A percentile compares a stretch with the other conserved stretches of the same genome.
These are phyloP conservation scores for Trichoderma atroviride DNA, from an alignment of 2,329 filamentous ascomycete species.

Conservation along the genomic window DNA sequence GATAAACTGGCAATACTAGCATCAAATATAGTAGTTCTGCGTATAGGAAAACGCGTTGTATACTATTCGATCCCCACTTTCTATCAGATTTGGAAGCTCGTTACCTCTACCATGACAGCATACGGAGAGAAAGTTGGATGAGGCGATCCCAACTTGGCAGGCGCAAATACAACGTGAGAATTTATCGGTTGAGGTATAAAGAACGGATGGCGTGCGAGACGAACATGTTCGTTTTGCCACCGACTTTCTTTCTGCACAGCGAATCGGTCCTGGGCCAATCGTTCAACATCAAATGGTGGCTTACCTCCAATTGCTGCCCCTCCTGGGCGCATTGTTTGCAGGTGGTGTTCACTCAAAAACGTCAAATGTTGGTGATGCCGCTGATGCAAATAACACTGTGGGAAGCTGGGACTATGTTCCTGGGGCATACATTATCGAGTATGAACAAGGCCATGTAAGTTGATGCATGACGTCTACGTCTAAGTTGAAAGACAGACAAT, in stretches of 20 bases:
- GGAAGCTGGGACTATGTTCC: constrained; percentile 36
- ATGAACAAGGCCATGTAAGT: constrained; percentile 47
- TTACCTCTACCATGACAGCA: background rate
- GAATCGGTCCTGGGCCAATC: background rate
- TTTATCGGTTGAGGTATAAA: background rate
- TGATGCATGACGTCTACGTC: background rate
- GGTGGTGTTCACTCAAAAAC: background rate
- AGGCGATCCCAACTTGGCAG: constrained; percentile 9
- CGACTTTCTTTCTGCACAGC: background rate
- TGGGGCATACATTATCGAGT: constrained; percentile 57
- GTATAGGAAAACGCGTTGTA: background rate
- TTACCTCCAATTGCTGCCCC: constrained; percentile 3
- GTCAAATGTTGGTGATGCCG: background rate
- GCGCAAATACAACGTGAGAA: background rate
- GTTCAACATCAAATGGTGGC: background rate
- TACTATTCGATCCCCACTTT: background rate
- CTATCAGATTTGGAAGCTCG: constrained; percentile 8
- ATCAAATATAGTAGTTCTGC: background rate
- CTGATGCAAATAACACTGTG: background rate
- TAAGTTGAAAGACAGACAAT: background rate
- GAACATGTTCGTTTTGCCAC: background rate
- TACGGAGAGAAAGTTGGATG: constrained; percentile 11
- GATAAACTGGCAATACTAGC: background rate
- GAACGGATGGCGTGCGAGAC: too few relatives aligned
- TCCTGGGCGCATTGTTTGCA: background rate